Conservation (phyloP, 1,284 basidiomycete genomes). For the Rhodotorula sp. region DNA sequence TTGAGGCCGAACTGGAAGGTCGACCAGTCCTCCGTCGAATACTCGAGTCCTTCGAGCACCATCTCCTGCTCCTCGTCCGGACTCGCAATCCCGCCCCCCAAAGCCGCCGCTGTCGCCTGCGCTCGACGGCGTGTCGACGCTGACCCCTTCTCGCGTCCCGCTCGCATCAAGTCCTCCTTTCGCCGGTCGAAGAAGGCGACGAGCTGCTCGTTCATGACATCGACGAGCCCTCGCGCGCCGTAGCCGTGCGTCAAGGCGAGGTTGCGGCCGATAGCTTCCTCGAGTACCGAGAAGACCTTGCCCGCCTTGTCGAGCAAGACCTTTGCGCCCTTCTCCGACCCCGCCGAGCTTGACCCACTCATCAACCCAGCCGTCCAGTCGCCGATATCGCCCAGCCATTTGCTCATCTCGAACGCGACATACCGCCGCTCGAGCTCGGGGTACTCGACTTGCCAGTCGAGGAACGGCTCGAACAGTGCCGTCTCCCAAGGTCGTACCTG, state of each 20-base stretch:
- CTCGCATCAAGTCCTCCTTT: slow-evolving; percentile 53
- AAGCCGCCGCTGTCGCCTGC: not conserved
- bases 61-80: slow-evolving; percentile 57
- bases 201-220: slow-evolving; percentile 68
- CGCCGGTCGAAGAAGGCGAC: slow-evolving; percentile 60
- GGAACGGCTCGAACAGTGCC: slow-evolving; percentile 83
- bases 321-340: slow-evolving; percentile 11
- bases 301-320: slow-evolving; percentile 42
- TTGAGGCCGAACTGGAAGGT: slow-evolving; percentile 79
- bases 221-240: slow-evolving; percentile 67
- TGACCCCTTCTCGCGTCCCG: slow-evolving; percentile 31
- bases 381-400: slow-evolving; percentile 45
- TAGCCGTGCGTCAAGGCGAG: slow-evolving; percentile 81
- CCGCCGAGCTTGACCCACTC: not conserved
- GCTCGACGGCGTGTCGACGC: slow-evolving; percentile 7
- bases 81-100: not conserved
- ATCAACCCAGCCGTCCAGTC: slow-evolving; percentile 49
- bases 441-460: slow-evolving; percentile 83
- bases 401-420: slow-evolving; percentile 59
- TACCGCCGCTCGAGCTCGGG: slow-evolving; percentile 67
- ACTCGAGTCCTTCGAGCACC: slow-evolving; percentile 67
- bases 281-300: slow-evolving; percentile 70
- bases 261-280: slow-evolving; percentile 73
- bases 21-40: slow-evolving; percentile 79
- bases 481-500: slow-evolving; percentile 67